Evolutionary conservation across 805 yeast genomes (phyloP), one percentile per base, ranked within the genome.

Genomic region (Candida qinlingensis): DNA sequence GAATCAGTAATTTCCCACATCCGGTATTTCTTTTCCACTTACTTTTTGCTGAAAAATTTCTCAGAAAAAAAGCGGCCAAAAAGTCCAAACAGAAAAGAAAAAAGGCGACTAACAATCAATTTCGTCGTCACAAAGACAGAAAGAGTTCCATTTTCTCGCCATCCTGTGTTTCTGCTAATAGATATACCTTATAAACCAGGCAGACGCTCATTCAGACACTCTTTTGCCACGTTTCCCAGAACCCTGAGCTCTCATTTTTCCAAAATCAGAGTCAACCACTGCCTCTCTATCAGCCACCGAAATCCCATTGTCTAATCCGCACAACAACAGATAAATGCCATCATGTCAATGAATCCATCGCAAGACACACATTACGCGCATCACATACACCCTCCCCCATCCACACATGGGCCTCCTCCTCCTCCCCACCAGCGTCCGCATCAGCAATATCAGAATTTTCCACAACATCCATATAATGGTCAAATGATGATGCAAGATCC

Each of bases 261-360:
- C 8, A 8, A 31, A 11, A 31, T 31, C 34, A 31, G 34, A 31
- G 34, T 11, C 34, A 8, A 31, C 34, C 11, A 11, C 34, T 8
- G 11, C 11, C 34, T 3, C 44, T 37, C 39, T 19, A 19, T 19
- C 19, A 19, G 19, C 19, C 19, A 19, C 19, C 19, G 19, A 19
- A 19, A 19, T 19, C 33, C 10, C 38, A 34, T 41, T 30, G 27
- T n/a, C 39, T 28, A 29, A 26, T 13, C 19, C n/a, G 12, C 27
- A n/a, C 34, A 12, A 31, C 27, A 12, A 19, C 25, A 7, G n/a
- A 26, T 33, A 27, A 26, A 45, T 45, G 48, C 48, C 39, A 45
- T 13, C 44, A 45, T 45, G 48, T 39, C 48, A 13, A 27, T 45
- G 42, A 40, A 45, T 30, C 28, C 40, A n/a, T 40, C 29, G 27